A percentile compares a stretch with the other conserved stretches of the same genome.
These are phyloP conservation scores for Vicia sativa DNA, from an alignment of 306 rosid genomes.

Conservation along the genomic window DNA sequence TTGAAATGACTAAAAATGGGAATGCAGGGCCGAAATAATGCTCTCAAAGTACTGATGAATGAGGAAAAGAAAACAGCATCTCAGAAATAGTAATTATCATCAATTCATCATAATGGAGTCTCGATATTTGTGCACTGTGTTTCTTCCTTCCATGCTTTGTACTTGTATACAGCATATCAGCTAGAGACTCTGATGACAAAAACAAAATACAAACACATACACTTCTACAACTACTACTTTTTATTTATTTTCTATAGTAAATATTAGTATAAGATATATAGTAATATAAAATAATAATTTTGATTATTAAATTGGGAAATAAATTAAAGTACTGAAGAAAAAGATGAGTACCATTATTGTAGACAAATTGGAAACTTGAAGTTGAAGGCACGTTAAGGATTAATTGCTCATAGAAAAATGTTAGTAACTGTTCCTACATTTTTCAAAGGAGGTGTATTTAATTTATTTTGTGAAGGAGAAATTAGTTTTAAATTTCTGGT, in stretches of 20 bases:
- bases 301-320: no score
- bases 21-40: constrained; percentile 36
- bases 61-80: constrained; percentile 7
- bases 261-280: no score
- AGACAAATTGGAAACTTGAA: constrained; percentile 2
- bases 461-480: not conserved
- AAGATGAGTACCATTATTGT: not conserved
- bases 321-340: no score
- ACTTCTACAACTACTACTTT: not conserved
- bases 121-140: not conserved
- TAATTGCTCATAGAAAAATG: not conserved
- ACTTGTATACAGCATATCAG: not conserved
- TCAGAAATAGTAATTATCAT: constrained; percentile 35
- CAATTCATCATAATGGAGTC: not conserved
- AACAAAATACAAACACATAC: not conserved
- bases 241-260: no score
- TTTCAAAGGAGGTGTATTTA: not conserved
- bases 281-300: no score
- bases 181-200: not conserved
- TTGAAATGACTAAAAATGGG: not conserved
- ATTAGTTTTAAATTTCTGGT: not conserved
- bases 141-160: not conserved
- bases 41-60: constrained; percentile 14
- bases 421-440: not conserved
- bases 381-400: not conserved